A percentile compares a stretch with the other conserved stretches of the same genome.
These are phyloP conservation scores for Hypomyces perniciosus DNA, from an alignment of 2,329 filamentous ascomycete species.

Conservation along the genomic window DNA sequence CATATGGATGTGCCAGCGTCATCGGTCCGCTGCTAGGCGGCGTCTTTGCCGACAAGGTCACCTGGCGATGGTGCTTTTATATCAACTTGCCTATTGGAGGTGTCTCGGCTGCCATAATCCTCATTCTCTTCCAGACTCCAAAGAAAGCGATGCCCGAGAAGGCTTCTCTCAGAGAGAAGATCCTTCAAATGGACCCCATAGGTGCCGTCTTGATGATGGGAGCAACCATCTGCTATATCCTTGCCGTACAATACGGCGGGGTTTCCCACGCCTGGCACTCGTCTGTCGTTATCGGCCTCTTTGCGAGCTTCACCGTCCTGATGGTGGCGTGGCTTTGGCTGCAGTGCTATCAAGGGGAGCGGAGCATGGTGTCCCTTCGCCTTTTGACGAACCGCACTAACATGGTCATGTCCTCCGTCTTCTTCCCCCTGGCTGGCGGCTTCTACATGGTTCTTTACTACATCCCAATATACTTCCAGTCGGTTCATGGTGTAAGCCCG, in stretches of 20 bases:
- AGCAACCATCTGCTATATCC: constrained; percentile 36
- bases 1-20: constrained; percentile 32
- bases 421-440: constrained; percentile 37
- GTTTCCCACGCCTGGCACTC: constrained; percentile 37
- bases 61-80: constrained; percentile 37
- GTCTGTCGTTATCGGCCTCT: constrained; percentile 35
- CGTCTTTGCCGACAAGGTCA: constrained; percentile 31
- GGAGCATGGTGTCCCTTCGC: constrained; percentile 36
- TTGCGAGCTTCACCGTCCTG: constrained; percentile 35
- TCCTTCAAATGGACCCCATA: constrained; percentile 42
- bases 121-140: constrained; percentile 38
- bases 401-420: constrained; percentile 30
- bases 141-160: constrained; percentile 31
- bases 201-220: constrained; percentile 41
- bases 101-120: constrained; percentile 29
- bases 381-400: constrained; percentile 35
- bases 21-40: constrained; percentile 33
- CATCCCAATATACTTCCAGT: constrained; percentile 42
- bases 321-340: constrained; percentile 28
- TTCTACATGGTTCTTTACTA: constrained; percentile 43
- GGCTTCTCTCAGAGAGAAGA: constrained; percentile 36
- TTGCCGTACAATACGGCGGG: constrained; percentile 45
- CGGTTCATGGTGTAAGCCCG: constrained; percentile 34
- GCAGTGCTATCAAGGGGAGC: constrained; percentile 39
- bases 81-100: constrained; percentile 34